These are phyloP conservation scores for Viola odorata DNA, from an alignment of 345 rosid genomes.

Conservation along the genomic window DNA sequence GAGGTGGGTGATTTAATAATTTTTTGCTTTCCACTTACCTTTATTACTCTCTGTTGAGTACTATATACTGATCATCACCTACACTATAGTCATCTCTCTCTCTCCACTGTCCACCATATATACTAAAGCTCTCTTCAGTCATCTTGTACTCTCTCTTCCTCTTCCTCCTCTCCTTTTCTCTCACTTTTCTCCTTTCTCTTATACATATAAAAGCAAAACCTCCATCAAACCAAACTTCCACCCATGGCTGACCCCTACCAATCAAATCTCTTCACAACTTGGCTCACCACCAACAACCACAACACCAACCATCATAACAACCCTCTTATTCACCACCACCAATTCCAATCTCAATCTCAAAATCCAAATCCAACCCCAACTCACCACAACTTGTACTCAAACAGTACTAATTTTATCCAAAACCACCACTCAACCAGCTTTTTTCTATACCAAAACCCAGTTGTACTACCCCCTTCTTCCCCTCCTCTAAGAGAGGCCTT, in stretches of 20 bases:
- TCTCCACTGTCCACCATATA: constrained; percentile 28
- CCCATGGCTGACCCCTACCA: constrained; percentile 78
- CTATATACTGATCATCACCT: background rate
- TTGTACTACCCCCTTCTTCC: constrained; percentile 39
- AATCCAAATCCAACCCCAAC: constrained; percentile 12
- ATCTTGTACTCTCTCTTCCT: constrained; percentile 37
- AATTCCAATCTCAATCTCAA: background rate
- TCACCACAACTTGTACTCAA: constrained; percentile 16
- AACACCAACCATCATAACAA: constrained; percentile 32
- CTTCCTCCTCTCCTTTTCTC: constrained; percentile 21
- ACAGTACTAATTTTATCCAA: constrained; percentile 10
- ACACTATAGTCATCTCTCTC: background rate
- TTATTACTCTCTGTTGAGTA: constrained; percentile 6
- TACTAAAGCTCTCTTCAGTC: constrained; percentile 31
- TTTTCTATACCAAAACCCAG: constrained; percentile 26
- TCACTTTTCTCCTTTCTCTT: no score
- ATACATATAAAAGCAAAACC: constrained; percentile 44
- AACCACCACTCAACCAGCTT: constrained; percentile 7
- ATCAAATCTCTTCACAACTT: constrained; percentile 56
- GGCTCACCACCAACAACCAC: constrained; percentile 40
- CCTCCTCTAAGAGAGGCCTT: constrained; percentile 88
- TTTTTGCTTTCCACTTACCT: constrained; percentile 7
- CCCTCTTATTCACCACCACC: constrained; percentile 18
- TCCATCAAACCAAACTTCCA: constrained; percentile 35
- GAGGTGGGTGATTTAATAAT: background rate